phyloP scores from a whole-genome alignment of 1,284 basidiomycete species.

The Ganoderma lingzhi region DNA sequence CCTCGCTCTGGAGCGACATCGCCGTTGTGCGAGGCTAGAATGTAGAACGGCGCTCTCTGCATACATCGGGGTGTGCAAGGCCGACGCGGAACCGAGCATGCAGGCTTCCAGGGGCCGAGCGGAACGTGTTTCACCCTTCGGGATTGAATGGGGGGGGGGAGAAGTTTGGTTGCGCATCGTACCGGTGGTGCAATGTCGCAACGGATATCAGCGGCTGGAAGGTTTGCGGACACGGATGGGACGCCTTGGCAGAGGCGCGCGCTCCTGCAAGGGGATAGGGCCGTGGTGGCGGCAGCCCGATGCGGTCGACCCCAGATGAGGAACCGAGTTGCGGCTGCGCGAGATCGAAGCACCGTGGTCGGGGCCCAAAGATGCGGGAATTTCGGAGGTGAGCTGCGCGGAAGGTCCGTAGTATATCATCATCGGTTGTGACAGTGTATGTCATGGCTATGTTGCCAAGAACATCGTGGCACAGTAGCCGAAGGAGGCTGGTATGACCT shows the following conservation, averaged over 20 bases:
- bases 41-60: neutral
- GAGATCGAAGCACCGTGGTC: neutral
- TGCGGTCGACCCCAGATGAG: neutral
- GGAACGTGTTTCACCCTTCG: neutral
- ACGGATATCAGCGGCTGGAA: constrained; percentile 4
- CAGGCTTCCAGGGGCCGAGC: neutral
- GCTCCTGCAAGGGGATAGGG: neutral
- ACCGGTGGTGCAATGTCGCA: neutral
- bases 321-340: neutral
- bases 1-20: neutral
- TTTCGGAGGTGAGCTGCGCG: constrained; percentile 6
- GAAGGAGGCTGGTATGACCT: neutral
- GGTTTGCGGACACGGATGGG: neutral
- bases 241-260: neutral
- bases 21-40: neutral
- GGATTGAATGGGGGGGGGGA: neutral
- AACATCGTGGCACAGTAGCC: neutral
- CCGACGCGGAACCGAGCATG: neutral
- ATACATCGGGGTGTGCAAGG: neutral
- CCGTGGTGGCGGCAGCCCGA: neutral
- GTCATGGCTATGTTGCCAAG: constrained; percentile 12
- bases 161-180: neutral
- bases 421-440: constrained; percentile 5
- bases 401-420: neutral
- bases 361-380: constrained; percentile 7